Evolutionary conservation across 768 basidiomycete genomes (phyloP).

Genomic region (Lanmaoa pseudosensibilis): DNA sequence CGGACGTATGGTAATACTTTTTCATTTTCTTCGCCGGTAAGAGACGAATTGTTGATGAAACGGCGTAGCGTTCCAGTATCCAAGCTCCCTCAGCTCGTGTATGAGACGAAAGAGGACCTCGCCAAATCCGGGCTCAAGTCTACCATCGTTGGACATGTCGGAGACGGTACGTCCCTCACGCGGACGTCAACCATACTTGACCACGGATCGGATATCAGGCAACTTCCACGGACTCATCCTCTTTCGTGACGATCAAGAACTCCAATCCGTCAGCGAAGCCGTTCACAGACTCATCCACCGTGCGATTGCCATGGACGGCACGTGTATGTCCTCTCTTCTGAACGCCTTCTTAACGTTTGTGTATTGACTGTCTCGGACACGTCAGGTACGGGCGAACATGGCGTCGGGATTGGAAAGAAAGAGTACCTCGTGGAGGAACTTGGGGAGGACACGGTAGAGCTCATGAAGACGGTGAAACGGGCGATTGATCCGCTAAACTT

Average conservation of each 20-base stretch:
- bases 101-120: conserved; percentile 80
- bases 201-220: conserved; percentile 28
- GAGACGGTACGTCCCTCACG: conserved; percentile 57
- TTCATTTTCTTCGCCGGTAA: background rate
- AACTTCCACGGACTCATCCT: conserved; percentile 53
- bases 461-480: conserved; percentile 85
- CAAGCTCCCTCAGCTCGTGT: conserved; percentile 63
- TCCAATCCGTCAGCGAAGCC: conserved; percentile 51
- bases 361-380: background rate
- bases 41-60: background rate
- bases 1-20: conserved; percentile 76
- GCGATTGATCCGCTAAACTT: conserved; percentile 78
- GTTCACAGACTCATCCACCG: conserved; percentile 72
- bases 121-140: conserved; percentile 52
- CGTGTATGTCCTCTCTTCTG: conserved; percentile 48
- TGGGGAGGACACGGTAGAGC: conserved; percentile 73
- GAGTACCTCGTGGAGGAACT: conserved; percentile 83
- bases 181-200: background rate
- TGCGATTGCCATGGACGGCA: conserved; percentile 74
- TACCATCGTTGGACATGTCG: conserved; percentile 82
- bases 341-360: background rate
- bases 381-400: conserved; percentile 82
- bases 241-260: conserved; percentile 59
- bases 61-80: conserved; percentile 63
- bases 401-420: conserved; percentile 84